phyloP scores from a whole-genome alignment of 2,329 filamentous ascomycete species.

The Daldinia eschscholtzii region DNA sequence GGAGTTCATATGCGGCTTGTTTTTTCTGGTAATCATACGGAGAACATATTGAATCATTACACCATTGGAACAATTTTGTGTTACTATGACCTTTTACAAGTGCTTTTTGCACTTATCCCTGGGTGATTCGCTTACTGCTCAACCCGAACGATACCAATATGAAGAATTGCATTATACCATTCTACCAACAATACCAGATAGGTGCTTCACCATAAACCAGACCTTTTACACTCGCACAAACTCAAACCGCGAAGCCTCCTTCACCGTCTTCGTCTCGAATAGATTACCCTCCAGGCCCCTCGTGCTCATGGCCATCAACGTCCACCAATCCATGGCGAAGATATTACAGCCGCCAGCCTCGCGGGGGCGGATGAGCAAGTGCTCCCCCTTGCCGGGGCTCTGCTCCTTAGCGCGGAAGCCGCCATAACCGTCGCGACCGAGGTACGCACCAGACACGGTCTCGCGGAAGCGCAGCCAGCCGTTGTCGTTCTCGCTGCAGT shows the following conservation, averaged over 20 bases:
- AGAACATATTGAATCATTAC: conserved; percentile 19
- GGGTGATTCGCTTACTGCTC: not conserved
- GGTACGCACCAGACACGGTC: conserved; percentile 24
- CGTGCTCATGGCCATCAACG: conserved; percentile 4
- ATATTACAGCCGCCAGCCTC: conserved; percentile 33
- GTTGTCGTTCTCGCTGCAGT: conserved; percentile 18
- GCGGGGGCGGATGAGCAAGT: conserved; percentile 29
- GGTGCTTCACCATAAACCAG: no score
- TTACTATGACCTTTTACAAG: not conserved
- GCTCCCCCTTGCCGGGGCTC: conserved; percentile 9
- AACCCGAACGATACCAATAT: not conserved
- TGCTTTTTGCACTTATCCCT: not conserved
- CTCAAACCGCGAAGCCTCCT: conserved; percentile 31
- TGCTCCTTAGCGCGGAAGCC: not conserved
- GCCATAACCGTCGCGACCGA: conserved; percentile 20
- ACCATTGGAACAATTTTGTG: not conserved
- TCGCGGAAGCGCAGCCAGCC: conserved; percentile 38
- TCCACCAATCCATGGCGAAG: not conserved
- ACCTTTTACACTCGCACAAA: conserved; percentile 26
- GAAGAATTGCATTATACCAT: not conserved
- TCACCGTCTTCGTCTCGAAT: not conserved
- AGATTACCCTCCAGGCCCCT: not conserved
- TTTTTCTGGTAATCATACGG: conserved; percentile 20
- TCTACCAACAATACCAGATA: not conserved
- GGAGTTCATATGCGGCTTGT: conserved; percentile 32